These are phyloP conservation scores for Lactarius tabidus DNA, from an alignment of 768 basidiomycete species.

Conservation along the genomic window DNA sequence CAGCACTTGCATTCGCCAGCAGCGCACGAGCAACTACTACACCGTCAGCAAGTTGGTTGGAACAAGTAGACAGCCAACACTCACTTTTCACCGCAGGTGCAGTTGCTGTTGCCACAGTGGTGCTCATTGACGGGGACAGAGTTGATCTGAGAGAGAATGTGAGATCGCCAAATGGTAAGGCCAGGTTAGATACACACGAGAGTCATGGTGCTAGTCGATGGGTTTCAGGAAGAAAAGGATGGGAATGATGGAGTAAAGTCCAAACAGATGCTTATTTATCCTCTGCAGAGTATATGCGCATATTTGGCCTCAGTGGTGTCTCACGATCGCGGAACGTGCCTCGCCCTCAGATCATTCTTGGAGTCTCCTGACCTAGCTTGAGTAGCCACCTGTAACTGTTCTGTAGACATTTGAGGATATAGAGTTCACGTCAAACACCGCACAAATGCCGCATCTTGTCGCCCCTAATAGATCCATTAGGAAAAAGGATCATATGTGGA, in stretches of 20 bases:
- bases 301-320: background rate
- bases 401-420: background rate
- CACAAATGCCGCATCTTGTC: too few relatives aligned
- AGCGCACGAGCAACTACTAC: background rate
- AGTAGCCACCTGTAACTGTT: too few relatives aligned
- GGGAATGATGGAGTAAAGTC: background rate
- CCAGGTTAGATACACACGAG: background rate
- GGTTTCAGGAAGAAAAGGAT: background rate
- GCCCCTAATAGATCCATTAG: too few relatives aligned
- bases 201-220: background rate
- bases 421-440: too few relatives aligned
- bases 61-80: background rate
- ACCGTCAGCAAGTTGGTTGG: background rate
- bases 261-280: background rate
- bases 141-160: background rate
- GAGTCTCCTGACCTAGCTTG: too few relatives aligned
- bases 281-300: background rate
- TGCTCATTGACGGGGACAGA: slow-evolving; percentile 2
- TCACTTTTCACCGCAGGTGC: background rate
- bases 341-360: too few relatives aligned
- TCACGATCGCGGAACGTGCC: too few relatives aligned
- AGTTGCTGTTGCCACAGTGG: background rate
- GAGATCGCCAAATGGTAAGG: background rate
- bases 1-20: slow-evolving; percentile 11
- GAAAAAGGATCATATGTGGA: too few relatives aligned